phyloP scores from a whole-genome alignment of 2,329 filamentous ascomycete genomes.

The Akanthomyces uredinophilus region DNA sequence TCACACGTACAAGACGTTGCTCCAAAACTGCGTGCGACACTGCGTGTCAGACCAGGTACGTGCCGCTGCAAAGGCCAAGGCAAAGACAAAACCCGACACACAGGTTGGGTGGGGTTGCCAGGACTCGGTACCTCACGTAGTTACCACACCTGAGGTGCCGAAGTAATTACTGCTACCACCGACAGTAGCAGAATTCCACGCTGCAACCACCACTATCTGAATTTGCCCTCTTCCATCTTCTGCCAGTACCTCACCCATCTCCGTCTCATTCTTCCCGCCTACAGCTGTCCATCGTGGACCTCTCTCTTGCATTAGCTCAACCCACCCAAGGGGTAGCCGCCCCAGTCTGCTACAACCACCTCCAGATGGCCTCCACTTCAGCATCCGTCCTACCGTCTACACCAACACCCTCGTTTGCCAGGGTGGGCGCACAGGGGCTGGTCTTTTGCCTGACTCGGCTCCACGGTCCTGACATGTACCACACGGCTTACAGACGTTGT shows the following conservation, averaged over 20 bases:
- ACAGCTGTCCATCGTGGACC: conserved; percentile 6
- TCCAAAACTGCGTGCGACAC: conserved; percentile 4
- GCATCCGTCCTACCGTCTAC: neutral
- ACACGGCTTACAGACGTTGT: conserved; percentile 5
- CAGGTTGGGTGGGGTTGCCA: neutral
- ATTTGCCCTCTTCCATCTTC: neutral
- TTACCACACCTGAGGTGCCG: neutral
- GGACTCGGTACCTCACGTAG: too few species aligned
- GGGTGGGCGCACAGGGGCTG: neutral
- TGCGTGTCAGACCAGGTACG: conserved; percentile 3
- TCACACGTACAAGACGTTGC: neutral
- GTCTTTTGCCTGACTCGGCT: neutral
- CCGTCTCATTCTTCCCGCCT: neutral
- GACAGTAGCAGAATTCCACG: neutral
- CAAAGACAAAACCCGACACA: neutral
- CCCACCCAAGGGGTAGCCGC: neutral
- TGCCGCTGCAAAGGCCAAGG: neutral
- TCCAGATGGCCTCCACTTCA: neutral
- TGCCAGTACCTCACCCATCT: neutral
- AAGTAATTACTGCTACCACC: neutral
- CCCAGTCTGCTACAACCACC: neutral
- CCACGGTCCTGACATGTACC: conserved; percentile 11
- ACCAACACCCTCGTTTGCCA: neutral
- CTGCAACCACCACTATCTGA: neutral
- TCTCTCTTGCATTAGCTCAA: conserved; percentile 1